Conservation (phyloP, 257 asterid genomes). For the Osmanthus fragrans region DNA sequence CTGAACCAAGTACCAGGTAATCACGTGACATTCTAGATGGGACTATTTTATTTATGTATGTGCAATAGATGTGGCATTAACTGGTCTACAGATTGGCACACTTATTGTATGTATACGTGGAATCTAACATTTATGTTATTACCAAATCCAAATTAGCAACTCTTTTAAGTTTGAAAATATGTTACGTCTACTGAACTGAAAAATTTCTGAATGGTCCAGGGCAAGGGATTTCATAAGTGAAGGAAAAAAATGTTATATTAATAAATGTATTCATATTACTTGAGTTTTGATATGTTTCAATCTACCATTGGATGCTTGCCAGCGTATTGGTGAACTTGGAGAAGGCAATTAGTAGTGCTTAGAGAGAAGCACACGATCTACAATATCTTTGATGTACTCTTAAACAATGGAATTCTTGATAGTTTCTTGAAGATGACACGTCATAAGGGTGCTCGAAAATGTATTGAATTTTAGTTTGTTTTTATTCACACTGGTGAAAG, state of each 20-base stretch:
- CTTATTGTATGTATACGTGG: neutral
- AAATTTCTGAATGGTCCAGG: neutral
- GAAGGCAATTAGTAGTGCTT: too few species aligned
- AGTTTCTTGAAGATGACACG: neutral
- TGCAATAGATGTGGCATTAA: neutral
- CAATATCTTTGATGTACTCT: neutral
- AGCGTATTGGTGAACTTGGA: too few species aligned
- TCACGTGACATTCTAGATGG: conserved; percentile 15
- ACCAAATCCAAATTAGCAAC: conserved; percentile 2
- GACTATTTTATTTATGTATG: neutral
- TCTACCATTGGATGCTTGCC: too few species aligned
- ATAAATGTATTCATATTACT: too few species aligned
- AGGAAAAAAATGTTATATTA: neutral
- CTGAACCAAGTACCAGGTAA: conserved; percentile 71
- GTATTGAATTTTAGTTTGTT: neutral
- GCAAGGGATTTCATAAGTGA: neutral
- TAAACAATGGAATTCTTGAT: neutral
- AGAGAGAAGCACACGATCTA: neutral
- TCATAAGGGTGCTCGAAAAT: conserved; percentile 8
- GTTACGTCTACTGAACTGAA: conserved; percentile 1
- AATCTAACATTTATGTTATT: conserved; percentile 6
- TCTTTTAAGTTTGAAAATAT: neutral
- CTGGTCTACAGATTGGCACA: neutral
- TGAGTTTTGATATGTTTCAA: too few species aligned
- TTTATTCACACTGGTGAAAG: neutral